Evolutionary conservation across 305 asterid genomes (phyloP).

Genomic region (Andrographis paniculata): DNA sequence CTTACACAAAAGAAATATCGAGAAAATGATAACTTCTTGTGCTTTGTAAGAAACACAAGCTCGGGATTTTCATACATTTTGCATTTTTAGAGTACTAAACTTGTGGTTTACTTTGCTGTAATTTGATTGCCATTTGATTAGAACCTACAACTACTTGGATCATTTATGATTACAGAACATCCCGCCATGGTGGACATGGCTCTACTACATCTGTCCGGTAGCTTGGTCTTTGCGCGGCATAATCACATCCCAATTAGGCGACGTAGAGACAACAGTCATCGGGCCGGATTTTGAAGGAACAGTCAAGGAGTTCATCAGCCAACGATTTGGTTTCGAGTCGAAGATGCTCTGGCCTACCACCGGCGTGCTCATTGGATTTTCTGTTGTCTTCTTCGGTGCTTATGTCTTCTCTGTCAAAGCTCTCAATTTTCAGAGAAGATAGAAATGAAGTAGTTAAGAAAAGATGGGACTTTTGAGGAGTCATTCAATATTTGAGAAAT

Average conservation of each 20-base stretch:
- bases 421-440: slow-evolving; percentile 70
- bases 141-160: not conserved
- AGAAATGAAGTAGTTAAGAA: no score
- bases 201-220: slow-evolving; percentile 69
- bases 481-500: no score
- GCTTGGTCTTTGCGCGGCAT: slow-evolving; percentile 82
- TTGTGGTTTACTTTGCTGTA: no score
- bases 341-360: slow-evolving; percentile 45
- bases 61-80: no score
- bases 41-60: no score
- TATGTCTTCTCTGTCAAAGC: slow-evolving; percentile 57
- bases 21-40: no score
- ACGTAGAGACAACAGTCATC: slow-evolving; percentile 40
- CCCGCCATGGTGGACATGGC: slow-evolving; percentile 93
- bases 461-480: no score
- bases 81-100: no score
- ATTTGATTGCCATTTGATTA: no score
- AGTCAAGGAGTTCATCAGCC: slow-evolving; percentile 51
- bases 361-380: slow-evolving; percentile 41
- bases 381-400: slow-evolving; percentile 41
- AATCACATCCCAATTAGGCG: slow-evolving; percentile 76
- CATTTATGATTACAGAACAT: slow-evolving; percentile 31
- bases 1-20: no score
- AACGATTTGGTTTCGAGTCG: slow-evolving; percentile 43
- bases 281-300: slow-evolving; percentile 61